Base-by-base conservation (phyloP, 208 protist species). In the Plasmodiophora brassicae region DNA sequence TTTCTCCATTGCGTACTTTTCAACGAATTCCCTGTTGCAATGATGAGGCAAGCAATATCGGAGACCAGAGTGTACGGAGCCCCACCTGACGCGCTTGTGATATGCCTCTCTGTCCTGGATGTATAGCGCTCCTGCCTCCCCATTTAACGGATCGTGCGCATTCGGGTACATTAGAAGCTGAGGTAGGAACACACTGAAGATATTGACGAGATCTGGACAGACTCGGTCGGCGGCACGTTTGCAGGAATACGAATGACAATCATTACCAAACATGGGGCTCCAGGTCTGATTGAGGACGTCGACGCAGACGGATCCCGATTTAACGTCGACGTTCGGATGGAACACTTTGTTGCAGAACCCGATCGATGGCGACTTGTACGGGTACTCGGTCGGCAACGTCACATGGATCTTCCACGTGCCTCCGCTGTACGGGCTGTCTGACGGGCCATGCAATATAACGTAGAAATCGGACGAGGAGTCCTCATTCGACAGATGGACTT, bases 221-320 rank as follows among this genome's bases (percentile, higher is more conserved):
- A 39, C 32, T 88, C 22, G 71, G 53, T 28, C 8, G 36, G 41
- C n/a, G n/a, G n/a, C n/a, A n/a, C n/a, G n/a, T n/a, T n/a, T n/a
- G n/a, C 10, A 89, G 1, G 43, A 84, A 45, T 65, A 39, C 32
- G 78, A 88, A 44, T 32, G 35, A 87, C 1, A 85, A 88, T 28
- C 0, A 36, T 60, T 28, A 88, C 85, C 88, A 93, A 98, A 99
- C 96, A 99, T 98, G 1, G 98, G 98, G 45, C 95, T 98, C 98
- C 98, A 99, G 1, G 97, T 98, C 88, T 99, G 97, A 91, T 99
- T 99, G 90, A 99, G 98, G 54, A 99, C 97, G 90, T 99, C 97
- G 20, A 99, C 93, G 92, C 98, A 99, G 54, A 99, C 97, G 72
- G 96, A 98, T 46, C 98, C 98, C 43, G 97, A 98, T 85, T 91